Conservation (phyloP, 1,139 yeast species). For the Candida tetrigidarum region DNA sequence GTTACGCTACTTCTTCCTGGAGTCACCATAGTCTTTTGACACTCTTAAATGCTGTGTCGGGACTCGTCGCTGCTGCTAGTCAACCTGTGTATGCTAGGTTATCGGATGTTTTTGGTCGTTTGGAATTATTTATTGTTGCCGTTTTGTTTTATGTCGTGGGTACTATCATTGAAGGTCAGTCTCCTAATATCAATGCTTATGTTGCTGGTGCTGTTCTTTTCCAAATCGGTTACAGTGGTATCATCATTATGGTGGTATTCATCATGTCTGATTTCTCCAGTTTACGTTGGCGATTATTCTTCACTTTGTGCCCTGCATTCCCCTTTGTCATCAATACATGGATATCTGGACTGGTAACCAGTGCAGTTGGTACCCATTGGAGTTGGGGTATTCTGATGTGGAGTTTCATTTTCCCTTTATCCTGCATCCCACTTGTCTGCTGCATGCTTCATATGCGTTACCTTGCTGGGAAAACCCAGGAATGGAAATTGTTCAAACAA, state of each 20-base stretch:
- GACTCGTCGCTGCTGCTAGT: conserved; percentile 73
- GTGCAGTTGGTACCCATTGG: conserved; percentile 27
- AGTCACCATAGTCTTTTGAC: conserved; percentile 65
- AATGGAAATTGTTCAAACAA: conserved; percentile 33
- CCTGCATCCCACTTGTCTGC: conserved; percentile 35
- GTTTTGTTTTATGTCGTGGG: conserved; percentile 69
- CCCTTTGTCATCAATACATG: conserved; percentile 80
- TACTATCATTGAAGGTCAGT: conserved; percentile 70
- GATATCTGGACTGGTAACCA: conserved; percentile 65
- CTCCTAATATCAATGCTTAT: conserved; percentile 63
- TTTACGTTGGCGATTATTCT: conserved; percentile 71
- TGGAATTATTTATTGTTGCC: conserved; percentile 56
- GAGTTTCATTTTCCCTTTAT: conserved; percentile 45
- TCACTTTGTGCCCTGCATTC: conserved; percentile 64
- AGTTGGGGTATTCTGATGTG: conserved; percentile 57
- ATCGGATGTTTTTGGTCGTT: conserved; percentile 72
- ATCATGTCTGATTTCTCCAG: conserved; percentile 68
- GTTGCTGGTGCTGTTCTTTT: conserved; percentile 78
- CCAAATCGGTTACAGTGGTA: conserved; percentile 73
- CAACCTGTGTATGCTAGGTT: conserved; percentile 73
- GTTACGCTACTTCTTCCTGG: conserved; percentile 61
- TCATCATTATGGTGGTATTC: conserved; percentile 57
- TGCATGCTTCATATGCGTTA: conserved; percentile 39
- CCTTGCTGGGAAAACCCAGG: conserved; percentile 37
- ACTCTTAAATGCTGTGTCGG: conserved; percentile 62